Evolutionary conservation across 768 basidiomycete species (phyloP).

Genomic region (Collybiopsis luxurians): DNA sequence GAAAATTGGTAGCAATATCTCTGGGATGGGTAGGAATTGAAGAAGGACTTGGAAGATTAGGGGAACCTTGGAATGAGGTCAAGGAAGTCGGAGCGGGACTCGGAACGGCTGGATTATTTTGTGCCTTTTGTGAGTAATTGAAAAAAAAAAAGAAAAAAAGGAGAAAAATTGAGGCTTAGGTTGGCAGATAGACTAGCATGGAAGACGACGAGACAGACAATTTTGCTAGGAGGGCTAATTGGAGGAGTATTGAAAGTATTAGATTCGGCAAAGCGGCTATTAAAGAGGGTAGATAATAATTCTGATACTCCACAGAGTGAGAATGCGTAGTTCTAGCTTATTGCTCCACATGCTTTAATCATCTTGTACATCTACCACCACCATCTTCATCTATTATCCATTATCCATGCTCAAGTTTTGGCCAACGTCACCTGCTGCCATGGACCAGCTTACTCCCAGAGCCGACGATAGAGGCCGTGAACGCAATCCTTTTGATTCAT

Average conservation of each 20-base stretch:
- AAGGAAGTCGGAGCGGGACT: constrained; percentile 8
- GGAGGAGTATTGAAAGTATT: constrained; percentile 1
- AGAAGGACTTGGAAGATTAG: not conserved
- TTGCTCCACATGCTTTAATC: not conserved
- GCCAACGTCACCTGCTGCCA: not conserved
- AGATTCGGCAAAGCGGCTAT: constrained; percentile 2
- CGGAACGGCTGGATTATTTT: constrained; percentile 5
- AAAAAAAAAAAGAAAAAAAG: not conserved
- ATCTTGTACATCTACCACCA: constrained; percentile 4
- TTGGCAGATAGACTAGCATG: constrained; percentile 7
- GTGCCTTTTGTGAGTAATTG: constrained; percentile 2
- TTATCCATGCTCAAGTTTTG: constrained; percentile 1
- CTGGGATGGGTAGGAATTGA: constrained; percentile 7
- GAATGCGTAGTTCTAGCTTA: constrained; percentile 1
- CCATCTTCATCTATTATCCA: not conserved
- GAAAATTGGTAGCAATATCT: constrained; percentile 31
- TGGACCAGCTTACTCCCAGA: constrained; percentile 6
- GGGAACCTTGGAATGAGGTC: not conserved
- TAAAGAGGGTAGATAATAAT: not conserved
- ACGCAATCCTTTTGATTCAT: constrained; percentile 7
- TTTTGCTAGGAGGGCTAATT: constrained; percentile 6
- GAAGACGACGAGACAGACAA: constrained; percentile 5
- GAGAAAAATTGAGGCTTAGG: not conserved
- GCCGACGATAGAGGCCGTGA: not conserved
- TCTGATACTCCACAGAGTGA: constrained; percentile 3